Conservation (phyloP, 2,329 filamentous ascomycete genomes). For the Pyrenochaeta sp. region DNA sequence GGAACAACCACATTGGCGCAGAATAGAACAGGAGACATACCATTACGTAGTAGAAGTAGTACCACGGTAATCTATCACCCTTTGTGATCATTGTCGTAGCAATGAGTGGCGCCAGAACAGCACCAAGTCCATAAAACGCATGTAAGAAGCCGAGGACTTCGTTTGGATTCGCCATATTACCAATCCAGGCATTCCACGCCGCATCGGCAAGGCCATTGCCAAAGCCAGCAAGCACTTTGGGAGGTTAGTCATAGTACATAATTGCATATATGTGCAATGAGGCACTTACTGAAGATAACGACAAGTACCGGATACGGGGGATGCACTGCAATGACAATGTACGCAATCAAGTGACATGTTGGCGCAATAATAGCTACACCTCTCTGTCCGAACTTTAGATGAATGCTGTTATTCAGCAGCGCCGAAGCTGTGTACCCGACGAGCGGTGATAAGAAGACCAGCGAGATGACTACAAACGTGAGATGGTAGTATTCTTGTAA, state of each 20-base stretch:
- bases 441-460: slow-evolving; percentile 73
- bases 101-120: slow-evolving; percentile 72
- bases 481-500: slow-evolving; percentile 70
- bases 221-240: slow-evolving; percentile 67
- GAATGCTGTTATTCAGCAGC: slow-evolving; percentile 70
- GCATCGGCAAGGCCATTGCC: slow-evolving; percentile 75
- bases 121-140: slow-evolving; percentile 76
- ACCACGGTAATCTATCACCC: slow-evolving; percentile 68
- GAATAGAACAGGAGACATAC: slow-evolving; percentile 52
- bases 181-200: slow-evolving; percentile 67
- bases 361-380: slow-evolving; percentile 75
- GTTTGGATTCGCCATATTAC: slow-evolving; percentile 77
- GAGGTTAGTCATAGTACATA: background rate
- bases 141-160: slow-evolving; percentile 78
- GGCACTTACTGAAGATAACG: slow-evolving; percentile 60
- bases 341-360: slow-evolving; percentile 69
- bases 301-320: slow-evolving; percentile 75
- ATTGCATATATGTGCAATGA: background rate
- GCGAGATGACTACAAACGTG: slow-evolving; percentile 69
- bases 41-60: slow-evolving; percentile 80
- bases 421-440: slow-evolving; percentile 71
- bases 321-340: slow-evolving; percentile 71
- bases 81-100: slow-evolving; percentile 77
- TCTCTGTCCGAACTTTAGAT: slow-evolving; percentile 72
- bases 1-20: background rate